These are phyloP conservation scores for Papiliotrema laurentii DNA, from an alignment of 1,284 basidiomycete genomes.

Conservation along the genomic window DNA sequence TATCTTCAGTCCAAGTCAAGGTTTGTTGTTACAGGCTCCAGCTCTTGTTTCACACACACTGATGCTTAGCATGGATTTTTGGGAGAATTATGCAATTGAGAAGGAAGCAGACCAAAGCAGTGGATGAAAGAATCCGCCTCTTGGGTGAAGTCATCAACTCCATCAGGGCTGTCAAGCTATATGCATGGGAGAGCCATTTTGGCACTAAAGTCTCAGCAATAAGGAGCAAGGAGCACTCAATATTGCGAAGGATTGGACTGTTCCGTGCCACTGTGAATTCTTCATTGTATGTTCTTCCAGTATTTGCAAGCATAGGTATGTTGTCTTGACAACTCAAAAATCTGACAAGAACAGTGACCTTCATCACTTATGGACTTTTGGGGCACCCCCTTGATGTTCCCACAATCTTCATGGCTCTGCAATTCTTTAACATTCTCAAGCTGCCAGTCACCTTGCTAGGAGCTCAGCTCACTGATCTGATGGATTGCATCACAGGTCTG, in stretches of 20 bases:
- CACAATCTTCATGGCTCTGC: not conserved
- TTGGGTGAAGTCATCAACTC: conserved; percentile 35
- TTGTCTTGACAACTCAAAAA: too few relatives aligned
- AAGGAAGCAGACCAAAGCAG: conserved; percentile 64
- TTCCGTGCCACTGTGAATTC: conserved; percentile 23
- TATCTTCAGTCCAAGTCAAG: conserved; percentile 34
- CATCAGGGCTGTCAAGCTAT: conserved; percentile 47
- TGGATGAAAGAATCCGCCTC: conserved; percentile 56
- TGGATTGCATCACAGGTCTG: too few relatives aligned
- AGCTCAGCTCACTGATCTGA: too few relatives aligned
- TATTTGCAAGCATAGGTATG: too few relatives aligned
- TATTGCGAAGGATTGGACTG: conserved; percentile 34
- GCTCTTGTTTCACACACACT: not conserved
- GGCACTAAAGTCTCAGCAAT: conserved; percentile 54
- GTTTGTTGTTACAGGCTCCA: not conserved
- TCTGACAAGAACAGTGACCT: too few relatives aligned
- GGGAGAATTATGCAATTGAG: conserved; percentile 61
- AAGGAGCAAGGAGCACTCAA: conserved; percentile 55
- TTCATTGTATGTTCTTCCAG: not conserved
- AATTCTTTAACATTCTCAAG: not conserved
- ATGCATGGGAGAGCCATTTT: conserved; percentile 57
- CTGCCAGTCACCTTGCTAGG: too few relatives aligned
- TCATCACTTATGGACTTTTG: not conserved
- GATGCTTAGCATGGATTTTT: conserved; percentile 52
- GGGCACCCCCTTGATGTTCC: not conserved